Evolutionary conservation across 768 basidiomycete genomes (phyloP).

Genomic region (Chalciporus sphaerocephalus): DNA sequence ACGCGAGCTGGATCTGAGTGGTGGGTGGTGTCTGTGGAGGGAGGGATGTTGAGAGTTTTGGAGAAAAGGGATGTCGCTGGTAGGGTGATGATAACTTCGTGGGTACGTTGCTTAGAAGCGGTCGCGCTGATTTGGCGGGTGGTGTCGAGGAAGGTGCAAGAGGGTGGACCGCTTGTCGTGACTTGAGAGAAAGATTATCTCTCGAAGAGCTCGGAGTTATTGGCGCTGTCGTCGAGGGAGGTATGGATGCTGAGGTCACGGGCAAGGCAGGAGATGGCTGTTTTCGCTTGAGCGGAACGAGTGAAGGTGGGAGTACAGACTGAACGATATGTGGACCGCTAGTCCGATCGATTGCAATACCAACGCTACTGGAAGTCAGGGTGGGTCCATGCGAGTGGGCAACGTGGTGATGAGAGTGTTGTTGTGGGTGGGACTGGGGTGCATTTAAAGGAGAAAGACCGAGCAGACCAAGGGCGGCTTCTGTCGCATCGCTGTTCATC

Average conservation of each 20-base stretch:
- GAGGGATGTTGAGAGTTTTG: slow-evolving; percentile 8
- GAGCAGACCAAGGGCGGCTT: slow-evolving; percentile 56
- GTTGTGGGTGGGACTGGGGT: slow-evolving; percentile 25
- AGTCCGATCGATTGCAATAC: slow-evolving; percentile 25
- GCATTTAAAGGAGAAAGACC: slow-evolving; percentile 42
- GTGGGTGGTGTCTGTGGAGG: slow-evolving; percentile 14
- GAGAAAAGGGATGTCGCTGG: slow-evolving; percentile 17
- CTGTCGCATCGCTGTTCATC: slow-evolving; percentile 54
- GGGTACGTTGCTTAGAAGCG: slow-evolving; percentile 6
- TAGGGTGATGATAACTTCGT: slow-evolving; percentile 13
- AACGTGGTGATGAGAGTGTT: slow-evolving; percentile 24
- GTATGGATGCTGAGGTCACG: background rate
- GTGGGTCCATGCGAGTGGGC: slow-evolving; percentile 24
- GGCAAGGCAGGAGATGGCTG: slow-evolving; percentile 25
- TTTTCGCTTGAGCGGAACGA: slow-evolving; percentile 43
- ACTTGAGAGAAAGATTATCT: slow-evolving; percentile 13
- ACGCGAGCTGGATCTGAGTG: slow-evolving; percentile 13
- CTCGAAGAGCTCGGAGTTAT: background rate
- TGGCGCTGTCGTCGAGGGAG: slow-evolving; percentile 7
- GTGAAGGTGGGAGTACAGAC: slow-evolving; percentile 20
- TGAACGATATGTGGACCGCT: slow-evolving; percentile 20
- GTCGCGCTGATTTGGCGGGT: slow-evolving; percentile 7
- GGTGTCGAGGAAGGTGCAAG: slow-evolving; percentile 16
- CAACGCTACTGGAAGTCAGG: slow-evolving; percentile 22
- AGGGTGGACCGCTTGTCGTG: slow-evolving; percentile 16